Evolutionary conservation across 345 rosid species (phyloP), one percentile per base, ranked within the genome.

Genomic region (Angophora floribunda): DNA sequence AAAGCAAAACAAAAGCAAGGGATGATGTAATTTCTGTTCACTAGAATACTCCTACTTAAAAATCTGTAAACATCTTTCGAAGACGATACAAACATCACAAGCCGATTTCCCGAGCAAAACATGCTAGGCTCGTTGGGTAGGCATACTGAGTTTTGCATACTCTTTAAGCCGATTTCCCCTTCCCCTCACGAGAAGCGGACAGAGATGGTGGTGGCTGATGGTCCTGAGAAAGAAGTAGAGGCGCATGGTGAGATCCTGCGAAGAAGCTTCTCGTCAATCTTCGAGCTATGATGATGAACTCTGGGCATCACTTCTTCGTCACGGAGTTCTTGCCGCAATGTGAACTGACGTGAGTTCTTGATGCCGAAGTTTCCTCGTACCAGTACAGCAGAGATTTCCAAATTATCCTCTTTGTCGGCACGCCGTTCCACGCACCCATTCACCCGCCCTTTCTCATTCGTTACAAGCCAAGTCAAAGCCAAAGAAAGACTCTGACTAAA

Each of bases 151-250:
- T 26, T 59, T 59, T 5, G 65, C 10, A 59, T 11, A 0, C 65
- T 59, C 67, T 2, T 4, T 26, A 12, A 59, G 67, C 67, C 67
- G 15, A 59, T 59, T 59, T 26, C 30, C 65, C 67, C 67, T 59
- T 59, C 11, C 67, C 67, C 67, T 87, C 82, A 79, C 51, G 87
- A 88, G 88, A 86, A 19, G 87, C 92, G 86, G 91, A n/a, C 88
- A 1, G 93, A 87, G 90, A 87, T 87, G 89, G 90, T 78, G 84
- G 92, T 88, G 41, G 85, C 89, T 6, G 95, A 94, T 80, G 89
- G 93, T 89, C 97, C 97, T 1, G 95, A 89, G 5, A n/a, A n/a
- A n/a, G n/a, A 97, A 96, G 91, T 96, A 94, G 88, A 90, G 87
- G 87, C 89, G 86, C 61, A n/a, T n/a, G n/a, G n/a, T n/a, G n/a